Conservation (phyloP, 2,329 filamentous ascomycete genomes). For the Nigrograna mackinnonii region DNA sequence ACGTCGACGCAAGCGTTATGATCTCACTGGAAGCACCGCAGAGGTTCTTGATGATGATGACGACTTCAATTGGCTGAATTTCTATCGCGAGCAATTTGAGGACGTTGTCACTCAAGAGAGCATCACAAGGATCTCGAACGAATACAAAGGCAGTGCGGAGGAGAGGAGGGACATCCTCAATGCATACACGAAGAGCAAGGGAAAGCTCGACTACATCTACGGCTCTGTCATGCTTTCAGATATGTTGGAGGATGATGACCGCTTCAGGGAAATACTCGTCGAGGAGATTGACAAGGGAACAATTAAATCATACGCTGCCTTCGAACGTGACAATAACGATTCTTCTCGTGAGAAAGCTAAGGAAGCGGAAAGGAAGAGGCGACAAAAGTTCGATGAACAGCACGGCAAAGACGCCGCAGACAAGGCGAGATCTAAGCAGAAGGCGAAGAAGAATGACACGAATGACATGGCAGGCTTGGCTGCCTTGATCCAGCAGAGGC, state of each 20-base stretch:
- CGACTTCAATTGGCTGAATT: slow-evolving; percentile 85
- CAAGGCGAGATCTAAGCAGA: slow-evolving; percentile 60
- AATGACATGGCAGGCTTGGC: slow-evolving; percentile 39
- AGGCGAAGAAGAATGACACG: slow-evolving; percentile 31
- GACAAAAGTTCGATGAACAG: slow-evolving; percentile 53
- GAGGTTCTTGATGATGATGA: slow-evolving; percentile 76
- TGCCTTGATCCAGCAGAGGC: slow-evolving; percentile 41
- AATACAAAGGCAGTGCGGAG: slow-evolving; percentile 86
- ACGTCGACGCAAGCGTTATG: slow-evolving; percentile 80
- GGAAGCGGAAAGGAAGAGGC: slow-evolving; percentile 37
- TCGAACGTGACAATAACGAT: slow-evolving; percentile 67
- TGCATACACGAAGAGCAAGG: slow-evolving; percentile 74
- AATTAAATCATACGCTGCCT: slow-evolving; percentile 68
- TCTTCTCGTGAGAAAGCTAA: slow-evolving; percentile 32
- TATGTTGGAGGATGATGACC: slow-evolving; percentile 79
- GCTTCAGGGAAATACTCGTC: slow-evolving; percentile 81
- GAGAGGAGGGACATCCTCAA: slow-evolving; percentile 77
- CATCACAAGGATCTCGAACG: slow-evolving; percentile 73
- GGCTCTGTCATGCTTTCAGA: slow-evolving; percentile 85
- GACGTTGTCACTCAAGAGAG: slow-evolving; percentile 74
- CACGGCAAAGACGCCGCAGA: slow-evolving; percentile 58
- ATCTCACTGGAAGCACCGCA: slow-evolving; percentile 84
- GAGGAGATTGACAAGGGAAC: slow-evolving; percentile 73
- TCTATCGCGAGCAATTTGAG: slow-evolving; percentile 82
- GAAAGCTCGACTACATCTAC: slow-evolving; percentile 78